Evolutionary conservation across 345 rosid species (phyloP), one percentile per base, ranked within the genome.

Genomic region (Lagerstroemia speciosa): DNA sequence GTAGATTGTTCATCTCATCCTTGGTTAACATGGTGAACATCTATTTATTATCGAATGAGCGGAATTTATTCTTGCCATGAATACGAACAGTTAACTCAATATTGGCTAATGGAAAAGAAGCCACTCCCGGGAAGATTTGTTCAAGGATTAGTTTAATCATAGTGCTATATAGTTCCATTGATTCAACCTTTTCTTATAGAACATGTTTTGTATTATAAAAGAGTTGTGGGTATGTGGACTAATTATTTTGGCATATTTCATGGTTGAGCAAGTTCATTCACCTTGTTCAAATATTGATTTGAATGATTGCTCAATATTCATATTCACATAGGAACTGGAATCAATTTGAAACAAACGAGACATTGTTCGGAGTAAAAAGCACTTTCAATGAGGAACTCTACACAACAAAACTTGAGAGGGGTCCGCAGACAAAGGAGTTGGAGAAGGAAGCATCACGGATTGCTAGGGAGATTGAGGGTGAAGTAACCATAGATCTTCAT

Each of bases 391-490:
- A 89, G 85, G 97, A 92, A n/a, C 82, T 86, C 64, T 92, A 95
- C 72, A 95, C 94, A 12, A 92, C 99, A 72, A 86, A 81, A 78
- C 89, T 95, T 68, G 83, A 85, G 71, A 89, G 78, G 83, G 92
- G 91, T 75, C 81, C 89, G 70, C 76, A 46, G 66, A 81, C 27
- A 71, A 84, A 77, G 78, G 86, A 86, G 63, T 65, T 78, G 81
- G 97, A 90, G 84, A 90, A 76, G 80, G 81, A 88, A 82, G 98
- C 99, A 67, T 46, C 7, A 67, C 87, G 89, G 77, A 90, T 95
- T 73, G 98, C 99, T 14, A 83, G 80, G 79, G 99, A 95, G 86
- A 95, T 89, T 68, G 96, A 86, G 88, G 86, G 91, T 52, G 97
- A 92, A 77, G 91, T 82, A 16, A 92, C 97, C 11, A 72, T 74